These are phyloP conservation scores for Aspergillus campestris DNA, from an alignment of 495 filamentous ascomycete species.

Conservation along the genomic window DNA sequence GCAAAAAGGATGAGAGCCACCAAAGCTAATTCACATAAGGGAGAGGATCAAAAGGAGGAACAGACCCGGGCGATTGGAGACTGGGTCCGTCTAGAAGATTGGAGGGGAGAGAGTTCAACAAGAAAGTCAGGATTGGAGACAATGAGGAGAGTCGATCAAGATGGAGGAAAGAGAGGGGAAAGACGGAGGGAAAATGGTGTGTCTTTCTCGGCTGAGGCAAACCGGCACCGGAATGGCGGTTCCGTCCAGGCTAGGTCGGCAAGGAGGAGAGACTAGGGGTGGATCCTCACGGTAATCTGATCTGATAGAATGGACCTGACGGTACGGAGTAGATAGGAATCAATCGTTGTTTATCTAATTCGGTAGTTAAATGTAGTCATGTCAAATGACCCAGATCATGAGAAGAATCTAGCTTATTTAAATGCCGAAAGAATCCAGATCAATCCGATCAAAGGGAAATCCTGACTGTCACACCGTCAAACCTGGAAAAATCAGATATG, in stretches of 20 bases:
- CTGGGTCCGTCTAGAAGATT: conserved; percentile 1
- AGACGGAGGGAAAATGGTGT: conserved; percentile 12
- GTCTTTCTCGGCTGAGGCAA: conserved; percentile 16
- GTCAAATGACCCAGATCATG: too few relatives aligned
- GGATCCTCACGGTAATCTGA: too few relatives aligned
- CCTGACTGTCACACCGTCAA: too few relatives aligned
- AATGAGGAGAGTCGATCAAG: conserved; percentile 2
- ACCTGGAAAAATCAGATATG: too few relatives aligned
- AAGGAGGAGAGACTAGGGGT: too few relatives aligned
- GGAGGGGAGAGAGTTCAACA: conserved; percentile 1
- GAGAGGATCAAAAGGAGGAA: conserved; percentile 4
- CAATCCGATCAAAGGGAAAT: too few relatives aligned
- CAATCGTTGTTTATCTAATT: too few relatives aligned
- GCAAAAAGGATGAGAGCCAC: not conserved
- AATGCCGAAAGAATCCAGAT: too few relatives aligned
- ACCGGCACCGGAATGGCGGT: conserved; percentile 17
- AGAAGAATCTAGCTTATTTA: too few relatives aligned
- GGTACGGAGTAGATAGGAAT: too few relatives aligned
- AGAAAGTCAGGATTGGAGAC: not conserved
- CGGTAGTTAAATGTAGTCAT: too few relatives aligned
- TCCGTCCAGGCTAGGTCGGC: conserved; percentile 5
- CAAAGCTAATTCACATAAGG: not conserved
- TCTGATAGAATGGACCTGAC: too few relatives aligned
- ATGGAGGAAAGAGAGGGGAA: conserved; percentile 17
- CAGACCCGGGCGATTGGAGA: conserved; percentile 9